Evolutionary conservation across 192 early-diverging fungal species (phyloP), one percentile per base, ranked within the genome.

Genomic region (Coemansia sp.): DNA sequence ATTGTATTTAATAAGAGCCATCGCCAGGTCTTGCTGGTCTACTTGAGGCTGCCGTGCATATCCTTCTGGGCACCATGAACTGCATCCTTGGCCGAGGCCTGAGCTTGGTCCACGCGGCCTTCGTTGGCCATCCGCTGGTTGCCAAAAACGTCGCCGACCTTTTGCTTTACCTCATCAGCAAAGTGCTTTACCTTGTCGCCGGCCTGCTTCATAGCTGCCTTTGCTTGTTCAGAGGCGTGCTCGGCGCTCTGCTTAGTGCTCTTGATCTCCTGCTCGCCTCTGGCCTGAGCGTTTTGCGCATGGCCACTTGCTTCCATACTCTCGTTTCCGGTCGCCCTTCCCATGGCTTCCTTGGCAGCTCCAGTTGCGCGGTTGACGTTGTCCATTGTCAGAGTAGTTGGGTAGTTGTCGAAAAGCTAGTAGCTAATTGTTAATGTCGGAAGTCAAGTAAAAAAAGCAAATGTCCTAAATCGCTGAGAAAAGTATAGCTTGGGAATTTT

Each of bases 341-440:
- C 66, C 0, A 68, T n/a, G 10, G 50, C 27, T 42, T 68, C 66
- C 59, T 68, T 68, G 59, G 46, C 37, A 24, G 42, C 24, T 18
- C 66, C 66, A 33, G 59, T 35, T 8, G 66, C 59, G 21, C 60
- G 58, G 53, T 68, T 68, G 35, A 54, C 24, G 42, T 61, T 61
- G 0, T 52, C 53, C 66, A 68, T 68, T n/a, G 24, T 57, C 18
- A 35, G 17, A 44, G 42, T 22, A 18, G 7, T 44, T 10, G 21
- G 5, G 10, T 26, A 2, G 22, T 24, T 46, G 19, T 12, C 12
- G 9, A 46, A 26, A 22, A 12, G 11, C 26, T 11, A 14, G 18
- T 18, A 19, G 40, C 3, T 4, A 9, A 39, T 39, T n/a, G n/a
- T n/a, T n/a, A n/a, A n/a, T n/a, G n/a, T n/a, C n/a, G n/a, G n/a